Percentiles rank a stretch among this genome's conserved stretches.
Conservation (phyloP, 345 rosid genomes). For the Salix dunnii region DNA sequence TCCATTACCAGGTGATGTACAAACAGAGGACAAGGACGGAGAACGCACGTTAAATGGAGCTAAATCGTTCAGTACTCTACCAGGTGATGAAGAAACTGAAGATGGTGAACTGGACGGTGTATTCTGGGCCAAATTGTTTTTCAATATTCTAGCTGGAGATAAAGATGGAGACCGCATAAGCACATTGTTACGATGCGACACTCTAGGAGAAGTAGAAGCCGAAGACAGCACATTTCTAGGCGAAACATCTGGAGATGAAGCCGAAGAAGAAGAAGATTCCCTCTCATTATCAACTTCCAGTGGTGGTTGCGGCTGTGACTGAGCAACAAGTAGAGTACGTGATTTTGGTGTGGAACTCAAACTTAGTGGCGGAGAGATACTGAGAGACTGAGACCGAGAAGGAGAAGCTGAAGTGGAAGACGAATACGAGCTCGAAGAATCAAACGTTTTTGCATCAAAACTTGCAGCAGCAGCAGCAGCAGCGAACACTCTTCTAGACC, state of each 20-base stretch:
- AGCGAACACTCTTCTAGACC: constrained; percentile 56
- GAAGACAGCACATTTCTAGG: constrained; percentile 15
- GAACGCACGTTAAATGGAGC: constrained; percentile 12
- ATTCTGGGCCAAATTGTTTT: not conserved
- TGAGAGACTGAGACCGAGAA: constrained; percentile 67
- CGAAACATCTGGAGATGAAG: constrained; percentile 23
- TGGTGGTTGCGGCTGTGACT: constrained; percentile 12
- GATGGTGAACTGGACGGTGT: not conserved
- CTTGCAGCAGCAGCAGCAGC: constrained; percentile 20
- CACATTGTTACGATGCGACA: constrained; percentile 6
- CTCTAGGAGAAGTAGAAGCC: constrained; percentile 10
- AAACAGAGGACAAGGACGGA: constrained; percentile 13
- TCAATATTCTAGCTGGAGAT: constrained; percentile 23
- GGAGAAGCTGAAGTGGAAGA: constrained; percentile 77
- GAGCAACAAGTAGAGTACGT: constrained; percentile 13
- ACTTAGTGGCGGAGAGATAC: constrained; percentile 80
- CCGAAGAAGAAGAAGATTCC: not conserved
- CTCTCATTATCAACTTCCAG: not conserved
- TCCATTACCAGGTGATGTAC: not conserved
- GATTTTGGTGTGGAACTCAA: constrained; percentile 53
- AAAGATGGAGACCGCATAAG: constrained; percentile 18
- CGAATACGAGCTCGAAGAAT: constrained; percentile 55
- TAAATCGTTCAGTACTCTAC: not conserved
- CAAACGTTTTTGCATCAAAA: constrained; percentile 40
- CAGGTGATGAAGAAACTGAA: not conserved